These are phyloP conservation scores for Rhizopus delemar DNA, from an alignment of 371 early-diverging fungal species.

Conservation along the genomic window DNA sequence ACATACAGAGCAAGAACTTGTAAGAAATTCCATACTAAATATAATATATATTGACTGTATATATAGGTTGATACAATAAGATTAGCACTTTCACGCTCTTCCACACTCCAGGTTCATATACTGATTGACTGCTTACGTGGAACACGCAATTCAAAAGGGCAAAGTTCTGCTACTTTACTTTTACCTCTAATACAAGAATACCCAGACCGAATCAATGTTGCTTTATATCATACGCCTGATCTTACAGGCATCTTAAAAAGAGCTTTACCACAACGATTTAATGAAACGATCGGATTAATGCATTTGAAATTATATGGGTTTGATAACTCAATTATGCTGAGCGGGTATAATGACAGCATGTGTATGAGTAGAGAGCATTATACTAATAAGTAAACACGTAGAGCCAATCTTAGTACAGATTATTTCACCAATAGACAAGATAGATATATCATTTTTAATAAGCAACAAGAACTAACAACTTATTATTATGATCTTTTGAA, in stretches of 20 bases:
- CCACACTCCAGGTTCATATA: slow-evolving; percentile 64
- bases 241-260: slow-evolving; percentile 70
- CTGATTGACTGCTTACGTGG: slow-evolving; percentile 88
- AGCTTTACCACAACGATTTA: slow-evolving; percentile 81
- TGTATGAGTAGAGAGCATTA: background rate
- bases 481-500: slow-evolving; percentile 75
- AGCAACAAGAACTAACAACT: slow-evolving; percentile 52
- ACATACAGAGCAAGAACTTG: slow-evolving; percentile 75
- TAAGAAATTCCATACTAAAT: slow-evolving; percentile 26
- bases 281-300: slow-evolving; percentile 91
- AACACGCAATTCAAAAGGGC: slow-evolving; percentile 65
- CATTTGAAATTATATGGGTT: slow-evolving; percentile 92
- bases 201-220: slow-evolving; percentile 66
- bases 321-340: slow-evolving; percentile 85
- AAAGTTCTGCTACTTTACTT: slow-evolving; percentile 71
- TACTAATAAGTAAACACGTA: slow-evolving; percentile 22
- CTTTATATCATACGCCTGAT: slow-evolving; percentile 86
- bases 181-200: slow-evolving; percentile 69
- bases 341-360: slow-evolving; percentile 64
- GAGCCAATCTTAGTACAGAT: slow-evolving; percentile 92
- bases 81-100: slow-evolving; percentile 54
- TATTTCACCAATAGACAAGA: slow-evolving; percentile 96
- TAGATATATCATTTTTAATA: slow-evolving; percentile 78
- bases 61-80: slow-evolving; percentile 59
- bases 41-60: background rate